Evolutionary conservation across 345 rosid species (phyloP).

Genomic region (Gossypium longicalyx): DNA sequence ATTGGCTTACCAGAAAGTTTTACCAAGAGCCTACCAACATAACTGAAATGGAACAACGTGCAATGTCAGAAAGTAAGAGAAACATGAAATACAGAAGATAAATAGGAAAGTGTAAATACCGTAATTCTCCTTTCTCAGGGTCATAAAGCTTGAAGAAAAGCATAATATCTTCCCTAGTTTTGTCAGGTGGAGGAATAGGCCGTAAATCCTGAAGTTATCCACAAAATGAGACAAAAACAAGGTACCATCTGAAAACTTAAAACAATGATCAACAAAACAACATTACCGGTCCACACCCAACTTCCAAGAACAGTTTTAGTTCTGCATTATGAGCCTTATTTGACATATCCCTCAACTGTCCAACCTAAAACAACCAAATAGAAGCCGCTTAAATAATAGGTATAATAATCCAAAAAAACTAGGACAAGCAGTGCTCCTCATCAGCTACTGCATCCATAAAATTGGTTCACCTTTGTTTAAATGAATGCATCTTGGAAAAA

Average conservation of each 20-base stretch:
- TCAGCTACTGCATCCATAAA: background rate
- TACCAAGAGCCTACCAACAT: constrained; percentile 83
- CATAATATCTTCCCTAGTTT: constrained; percentile 68
- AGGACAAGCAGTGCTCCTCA: background rate
- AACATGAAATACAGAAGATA: background rate
- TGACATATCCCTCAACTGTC: constrained; percentile 77
- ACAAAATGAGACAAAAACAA: background rate
- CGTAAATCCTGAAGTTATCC: constrained; percentile 53
- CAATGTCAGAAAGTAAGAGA: constrained; percentile 20
- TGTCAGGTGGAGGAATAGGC: constrained; percentile 63
- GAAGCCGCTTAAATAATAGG: background rate
- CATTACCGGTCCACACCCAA: constrained; percentile 69
- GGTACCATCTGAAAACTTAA: background rate
- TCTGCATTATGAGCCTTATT: constrained; percentile 79
- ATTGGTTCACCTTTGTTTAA: background rate
- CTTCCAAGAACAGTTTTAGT: constrained; percentile 85
- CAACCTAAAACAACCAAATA: constrained; percentile 54
- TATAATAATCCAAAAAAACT: background rate
- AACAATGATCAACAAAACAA: constrained; percentile 15
- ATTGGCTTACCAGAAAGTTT: constrained; percentile 73
- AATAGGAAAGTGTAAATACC: constrained; percentile 38
- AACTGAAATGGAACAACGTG: constrained; percentile 37
- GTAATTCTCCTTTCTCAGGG: constrained; percentile 68
- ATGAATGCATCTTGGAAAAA: background rate
- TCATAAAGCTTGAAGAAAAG: constrained; percentile 91